These are phyloP conservation scores for Fusarium penzigii DNA, from an alignment of 2,329 filamentous ascomycete species.

Conservation along the genomic window DNA sequence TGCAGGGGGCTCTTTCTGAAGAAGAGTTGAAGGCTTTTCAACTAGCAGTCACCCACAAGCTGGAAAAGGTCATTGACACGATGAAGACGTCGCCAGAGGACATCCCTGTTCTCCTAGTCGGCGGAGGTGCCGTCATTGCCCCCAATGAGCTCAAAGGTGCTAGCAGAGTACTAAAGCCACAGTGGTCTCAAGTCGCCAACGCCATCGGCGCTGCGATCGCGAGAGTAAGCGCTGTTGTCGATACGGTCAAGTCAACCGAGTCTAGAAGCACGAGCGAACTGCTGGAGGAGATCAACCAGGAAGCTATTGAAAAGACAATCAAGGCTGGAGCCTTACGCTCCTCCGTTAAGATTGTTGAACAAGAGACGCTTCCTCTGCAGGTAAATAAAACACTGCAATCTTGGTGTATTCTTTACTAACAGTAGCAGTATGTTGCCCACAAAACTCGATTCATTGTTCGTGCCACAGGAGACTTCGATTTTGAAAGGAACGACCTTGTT, in stretches of 20 bases:
- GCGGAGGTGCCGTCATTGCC: slow-evolving; percentile 61
- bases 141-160: slow-evolving; percentile 57
- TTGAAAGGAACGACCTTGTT: slow-evolving; percentile 18
- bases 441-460: slow-evolving; percentile 59
- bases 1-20: slow-evolving; percentile 32
- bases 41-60: slow-evolving; percentile 46
- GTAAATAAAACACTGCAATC: slow-evolving; percentile 27
- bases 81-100: slow-evolving; percentile 65
- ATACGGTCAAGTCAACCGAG: slow-evolving; percentile 52
- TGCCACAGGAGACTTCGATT: slow-evolving; percentile 60
- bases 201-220: slow-evolving; percentile 66
- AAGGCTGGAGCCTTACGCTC: slow-evolving; percentile 45
- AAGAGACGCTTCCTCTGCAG: slow-evolving; percentile 55
- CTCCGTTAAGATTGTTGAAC: slow-evolving; percentile 51
- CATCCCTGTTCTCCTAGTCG: slow-evolving; percentile 61
- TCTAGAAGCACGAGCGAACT: slow-evolving; percentile 39
- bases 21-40: slow-evolving; percentile 41
- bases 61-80: slow-evolving; percentile 59
- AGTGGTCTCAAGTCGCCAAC: slow-evolving; percentile 62
- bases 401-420: slow-evolving; percentile 1
- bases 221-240: slow-evolving; percentile 55
- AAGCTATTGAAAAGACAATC: slow-evolving; percentile 46
- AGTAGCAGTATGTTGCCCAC: slow-evolving; percentile 48
- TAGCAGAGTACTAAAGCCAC: slow-evolving; percentile 55
- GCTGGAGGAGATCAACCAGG: slow-evolving; percentile 39